Base-by-base conservation (phyloP, 768 basidiomycete genomes). In the Astraeus odoratus region DNA sequence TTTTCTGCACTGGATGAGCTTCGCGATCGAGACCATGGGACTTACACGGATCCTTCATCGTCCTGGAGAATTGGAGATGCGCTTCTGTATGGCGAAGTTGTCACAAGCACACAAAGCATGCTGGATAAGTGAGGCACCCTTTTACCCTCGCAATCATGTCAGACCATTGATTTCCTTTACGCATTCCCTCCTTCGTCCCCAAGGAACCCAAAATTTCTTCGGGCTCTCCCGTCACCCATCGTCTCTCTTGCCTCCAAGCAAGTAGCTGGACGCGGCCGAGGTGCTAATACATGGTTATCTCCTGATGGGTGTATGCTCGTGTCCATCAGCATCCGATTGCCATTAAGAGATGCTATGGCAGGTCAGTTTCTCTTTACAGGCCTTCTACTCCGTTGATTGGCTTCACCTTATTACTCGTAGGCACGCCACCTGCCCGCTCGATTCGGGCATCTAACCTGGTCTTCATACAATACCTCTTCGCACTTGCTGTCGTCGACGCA, bases 101-200 rank as follows among this genome's bases (percentile, higher is more conserved):
- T 99, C 9, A 91, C 91, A 1, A 93, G 89, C 53, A 98, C 95
- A 0, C 96, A 98, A 61, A 93, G 91, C 2, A 79, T 97, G 77
- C 71, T 98, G 4, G 90, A 96, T 58, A 87, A 82, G 95, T 93
- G 51, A 65, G 84, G 65, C 1, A 27, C 20, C 10, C 15, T 15
- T 1, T 19, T 26, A 13, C 3, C 16, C 31, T 19, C 8, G 12
- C n/a, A 19, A 33, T 27, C 38, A 6, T 24, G 22, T 42, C 26
- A 9, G 1, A 9, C 35, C 51, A 20, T 53, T 18, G 25, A n/a
- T 37, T 12, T 15, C 30, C 18, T 8, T 8, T 25, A 26, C 19
- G n/a, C 3, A 7, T 22, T 18, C 8, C 23, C 22, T 0, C 15
- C 23, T 7, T 12, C 23, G 9, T 4, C 13, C 3, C 23, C 19